Conservation (phyloP, 441 rosid species). For the Pelargonium fulgidum region DNA sequence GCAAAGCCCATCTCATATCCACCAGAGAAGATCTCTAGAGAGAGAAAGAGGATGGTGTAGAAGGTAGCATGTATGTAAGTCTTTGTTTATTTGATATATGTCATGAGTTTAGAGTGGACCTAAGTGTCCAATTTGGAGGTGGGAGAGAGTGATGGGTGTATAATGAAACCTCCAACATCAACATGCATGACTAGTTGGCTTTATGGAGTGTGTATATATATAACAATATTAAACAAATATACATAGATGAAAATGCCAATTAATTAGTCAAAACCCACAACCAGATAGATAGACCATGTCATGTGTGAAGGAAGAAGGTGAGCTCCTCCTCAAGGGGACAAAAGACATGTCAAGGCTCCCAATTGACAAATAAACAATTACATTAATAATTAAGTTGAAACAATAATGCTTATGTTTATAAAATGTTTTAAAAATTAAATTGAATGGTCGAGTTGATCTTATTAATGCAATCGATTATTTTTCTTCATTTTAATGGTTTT, state of each 20-base stretch:
- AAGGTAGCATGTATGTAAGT: not conserved
- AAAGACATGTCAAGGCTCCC: not conserved
- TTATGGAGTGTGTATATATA: not conserved
- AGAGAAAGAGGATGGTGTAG: too few relatives aligned
- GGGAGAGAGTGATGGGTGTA: not conserved
- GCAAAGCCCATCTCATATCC: too few relatives aligned
- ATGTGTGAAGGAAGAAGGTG: not conserved
- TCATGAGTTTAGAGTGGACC: not conserved
- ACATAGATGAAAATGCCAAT: not conserved
- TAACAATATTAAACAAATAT: too few relatives aligned
- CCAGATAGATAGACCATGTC: not conserved
- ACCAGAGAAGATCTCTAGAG: too few relatives aligned
- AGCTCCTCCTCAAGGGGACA: not conserved
- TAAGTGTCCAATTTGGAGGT: not conserved
- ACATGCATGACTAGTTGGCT: not conserved
- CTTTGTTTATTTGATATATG: not conserved
- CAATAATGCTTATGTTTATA: too few relatives aligned
- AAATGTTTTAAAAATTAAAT: too few relatives aligned
- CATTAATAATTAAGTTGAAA: too few relatives aligned
- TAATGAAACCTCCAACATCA: not conserved
- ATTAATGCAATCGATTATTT: too few relatives aligned
- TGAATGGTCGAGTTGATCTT: too few relatives aligned
- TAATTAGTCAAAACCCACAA: not conserved
- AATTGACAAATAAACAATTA: not conserved
- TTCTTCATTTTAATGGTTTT: too few relatives aligned